Evolutionary conservation across 768 basidiomycete species (phyloP).

Genomic region (Crassisporium funariophilum): DNA sequence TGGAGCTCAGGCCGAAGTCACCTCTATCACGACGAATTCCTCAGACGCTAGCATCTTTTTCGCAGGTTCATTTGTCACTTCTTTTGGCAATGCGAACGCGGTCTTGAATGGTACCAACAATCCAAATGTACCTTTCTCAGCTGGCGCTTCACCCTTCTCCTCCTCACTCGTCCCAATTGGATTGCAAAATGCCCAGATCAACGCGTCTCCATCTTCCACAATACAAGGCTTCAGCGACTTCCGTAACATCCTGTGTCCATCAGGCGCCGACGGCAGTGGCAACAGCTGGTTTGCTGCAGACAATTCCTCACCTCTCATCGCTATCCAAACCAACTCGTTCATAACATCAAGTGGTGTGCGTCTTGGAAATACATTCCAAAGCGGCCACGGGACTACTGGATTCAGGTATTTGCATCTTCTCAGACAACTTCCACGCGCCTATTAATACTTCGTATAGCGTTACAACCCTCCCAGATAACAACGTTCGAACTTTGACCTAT

Average conservation of each 20-base stretch:
- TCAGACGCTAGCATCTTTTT: constrained; percentile 80
- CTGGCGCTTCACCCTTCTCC: constrained; percentile 83
- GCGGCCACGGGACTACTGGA: constrained; percentile 78
- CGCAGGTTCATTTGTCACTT: constrained; percentile 82
- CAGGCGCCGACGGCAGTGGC: constrained; percentile 76
- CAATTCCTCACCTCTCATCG: constrained; percentile 70
- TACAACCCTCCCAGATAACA: constrained; percentile 88
- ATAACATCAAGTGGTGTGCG: constrained; percentile 80
- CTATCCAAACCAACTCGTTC: constrained; percentile 72
- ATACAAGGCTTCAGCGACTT: constrained; percentile 65
- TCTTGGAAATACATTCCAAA: constrained; percentile 88
- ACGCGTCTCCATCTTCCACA: constrained; percentile 63
- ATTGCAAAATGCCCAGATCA: constrained; percentile 55
- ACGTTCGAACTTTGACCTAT: constrained; percentile 74
- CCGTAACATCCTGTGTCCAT: constrained; percentile 78
- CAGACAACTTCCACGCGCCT: no score
- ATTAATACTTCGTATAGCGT: constrained; percentile 50
- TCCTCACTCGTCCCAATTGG: constrained; percentile 87
- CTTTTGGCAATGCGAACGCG: constrained; percentile 58
- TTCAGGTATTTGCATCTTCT: constrained; percentile 70
- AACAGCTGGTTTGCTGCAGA: constrained; percentile 86
- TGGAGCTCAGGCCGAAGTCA: constrained; percentile 68
- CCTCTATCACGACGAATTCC: constrained; percentile 74
- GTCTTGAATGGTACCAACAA: constrained; percentile 69
- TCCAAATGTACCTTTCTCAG: constrained; percentile 82